Evolutionary conservation across 2,329 filamentous ascomycete genomes (phyloP).

Genomic region (Pestalotiopsis sp.): DNA sequence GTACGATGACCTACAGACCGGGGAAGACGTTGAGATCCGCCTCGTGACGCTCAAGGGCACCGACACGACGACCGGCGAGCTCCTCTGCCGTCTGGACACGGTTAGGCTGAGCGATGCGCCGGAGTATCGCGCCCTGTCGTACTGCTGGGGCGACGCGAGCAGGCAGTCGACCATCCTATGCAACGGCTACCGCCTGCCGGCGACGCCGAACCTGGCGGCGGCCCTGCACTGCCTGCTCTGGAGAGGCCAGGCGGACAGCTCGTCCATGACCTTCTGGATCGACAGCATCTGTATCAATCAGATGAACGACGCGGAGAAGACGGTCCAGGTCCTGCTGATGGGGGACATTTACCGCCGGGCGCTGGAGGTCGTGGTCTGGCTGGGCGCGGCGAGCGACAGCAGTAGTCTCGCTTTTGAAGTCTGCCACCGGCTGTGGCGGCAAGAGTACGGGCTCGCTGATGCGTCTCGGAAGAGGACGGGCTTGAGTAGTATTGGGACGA

Average conservation of each 20-base stretch:
- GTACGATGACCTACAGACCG: too few species aligned
- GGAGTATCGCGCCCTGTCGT: constrained; percentile 5
- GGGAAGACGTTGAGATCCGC: too few species aligned
- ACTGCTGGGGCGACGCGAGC: constrained; percentile 9
- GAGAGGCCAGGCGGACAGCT: not conserved
- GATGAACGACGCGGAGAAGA: not conserved
- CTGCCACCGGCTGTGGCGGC: not conserved
- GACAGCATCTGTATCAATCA: constrained; percentile 7
- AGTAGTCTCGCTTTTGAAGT: not conserved
- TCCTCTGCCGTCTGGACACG: not conserved
- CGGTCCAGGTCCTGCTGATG: not conserved
- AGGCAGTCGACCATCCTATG: not conserved
- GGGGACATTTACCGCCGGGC: not conserved
- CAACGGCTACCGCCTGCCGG: not conserved
- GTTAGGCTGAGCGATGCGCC: not conserved
- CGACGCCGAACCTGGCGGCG: not conserved
- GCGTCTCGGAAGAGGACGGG: not conserved
- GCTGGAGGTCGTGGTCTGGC: constrained; percentile 3
- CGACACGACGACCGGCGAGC: not conserved
- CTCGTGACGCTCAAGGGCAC: too few species aligned
- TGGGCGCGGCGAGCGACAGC: not conserved
- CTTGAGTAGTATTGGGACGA: not conserved
- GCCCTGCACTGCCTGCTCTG: not conserved
- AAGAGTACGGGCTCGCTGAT: not conserved
- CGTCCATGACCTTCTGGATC: not conserved